These are phyloP conservation scores for Chalaropsis ovoidea DNA, from an alignment of 2,329 filamentous ascomycete genomes.

Conservation along the genomic window DNA sequence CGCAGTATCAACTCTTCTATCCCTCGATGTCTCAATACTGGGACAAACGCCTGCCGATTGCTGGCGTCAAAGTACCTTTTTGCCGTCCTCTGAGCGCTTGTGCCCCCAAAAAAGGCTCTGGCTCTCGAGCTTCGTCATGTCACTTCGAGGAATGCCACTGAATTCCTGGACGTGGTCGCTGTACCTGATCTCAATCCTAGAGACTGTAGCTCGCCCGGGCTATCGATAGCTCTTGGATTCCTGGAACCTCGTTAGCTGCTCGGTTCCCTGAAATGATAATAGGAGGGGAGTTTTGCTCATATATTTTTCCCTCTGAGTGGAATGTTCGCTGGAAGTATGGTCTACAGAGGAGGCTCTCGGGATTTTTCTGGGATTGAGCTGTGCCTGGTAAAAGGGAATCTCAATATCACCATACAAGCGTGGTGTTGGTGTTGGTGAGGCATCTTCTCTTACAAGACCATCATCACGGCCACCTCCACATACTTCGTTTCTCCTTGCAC, in stretches of 20 bases:
- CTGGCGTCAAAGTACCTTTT: conserved; percentile 4
- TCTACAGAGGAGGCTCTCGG: conserved; percentile 2
- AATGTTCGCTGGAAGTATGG: not conserved
- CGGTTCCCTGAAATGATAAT: conserved; percentile 3
- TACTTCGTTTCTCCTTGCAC: not conserved
- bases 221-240: conserved; percentile 4
- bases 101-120: not conserved
- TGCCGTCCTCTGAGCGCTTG: not conserved
- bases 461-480: not conserved
- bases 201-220: not conserved
- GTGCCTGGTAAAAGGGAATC: conserved; percentile 12
- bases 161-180: conserved; percentile 24
- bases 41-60: not conserved
- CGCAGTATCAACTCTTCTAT: not conserved
- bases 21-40: conserved; percentile 17
- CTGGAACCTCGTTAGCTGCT: not conserved
- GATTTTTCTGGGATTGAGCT: not conserved
- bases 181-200: not conserved
- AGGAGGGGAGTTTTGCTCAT: conserved; percentile 1
- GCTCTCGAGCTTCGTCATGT: not conserved
- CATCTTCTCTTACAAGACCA: conserved; percentile 6
- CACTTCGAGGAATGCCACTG: conserved; percentile 13
- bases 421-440: not conserved
- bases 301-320: conserved; percentile 11
- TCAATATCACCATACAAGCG: not conserved